These are phyloP conservation scores for Chlorella variabilis DNA, from an alignment of 163 green algal species.

Conservation along the genomic window DNA sequence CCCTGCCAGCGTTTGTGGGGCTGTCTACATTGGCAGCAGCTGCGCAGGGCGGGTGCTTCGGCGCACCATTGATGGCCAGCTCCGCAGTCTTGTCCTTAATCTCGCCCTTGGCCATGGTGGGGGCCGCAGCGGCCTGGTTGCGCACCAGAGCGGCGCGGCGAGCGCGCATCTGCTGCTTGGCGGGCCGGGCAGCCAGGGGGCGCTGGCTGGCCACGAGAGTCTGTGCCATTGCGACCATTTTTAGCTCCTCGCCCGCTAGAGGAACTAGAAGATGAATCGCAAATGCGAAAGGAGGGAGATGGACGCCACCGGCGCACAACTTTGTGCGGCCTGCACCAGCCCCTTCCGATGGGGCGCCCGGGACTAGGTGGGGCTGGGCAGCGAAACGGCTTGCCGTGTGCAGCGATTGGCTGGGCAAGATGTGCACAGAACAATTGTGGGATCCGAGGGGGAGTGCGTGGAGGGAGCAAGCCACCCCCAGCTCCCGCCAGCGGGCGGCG, in stretches of 20 bases:
- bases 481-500: too few species aligned
- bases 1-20: background rate
- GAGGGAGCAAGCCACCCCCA: too few species aligned
- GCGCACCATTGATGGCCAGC: slow-evolving; percentile 53
- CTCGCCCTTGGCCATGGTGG: background rate
- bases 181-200: background rate
- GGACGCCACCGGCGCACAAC: background rate
- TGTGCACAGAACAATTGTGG: too few species aligned
- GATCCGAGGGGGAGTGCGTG: too few species aligned
- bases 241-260: slow-evolving; percentile 5
- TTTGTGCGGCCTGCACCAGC: background rate
- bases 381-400: too few species aligned
- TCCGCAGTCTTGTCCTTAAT: slow-evolving; percentile 46
- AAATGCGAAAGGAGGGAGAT: background rate
- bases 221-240: slow-evolving; percentile 11
- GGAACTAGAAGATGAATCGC: slow-evolving; percentile 1
- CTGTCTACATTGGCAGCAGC: background rate
- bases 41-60: background rate
- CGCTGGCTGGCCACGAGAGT: background rate
- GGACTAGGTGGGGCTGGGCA: too few species aligned
- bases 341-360: too few species aligned
- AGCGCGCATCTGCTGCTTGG: slow-evolving; percentile 18
- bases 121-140: slow-evolving; percentile 15
- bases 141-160: slow-evolving; percentile 20
- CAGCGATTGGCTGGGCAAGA: too few species aligned